These are phyloP conservation scores for Ceratobasidium sp. DNA, from an alignment of 1,284 basidiomycete species.

Conservation along the genomic window DNA sequence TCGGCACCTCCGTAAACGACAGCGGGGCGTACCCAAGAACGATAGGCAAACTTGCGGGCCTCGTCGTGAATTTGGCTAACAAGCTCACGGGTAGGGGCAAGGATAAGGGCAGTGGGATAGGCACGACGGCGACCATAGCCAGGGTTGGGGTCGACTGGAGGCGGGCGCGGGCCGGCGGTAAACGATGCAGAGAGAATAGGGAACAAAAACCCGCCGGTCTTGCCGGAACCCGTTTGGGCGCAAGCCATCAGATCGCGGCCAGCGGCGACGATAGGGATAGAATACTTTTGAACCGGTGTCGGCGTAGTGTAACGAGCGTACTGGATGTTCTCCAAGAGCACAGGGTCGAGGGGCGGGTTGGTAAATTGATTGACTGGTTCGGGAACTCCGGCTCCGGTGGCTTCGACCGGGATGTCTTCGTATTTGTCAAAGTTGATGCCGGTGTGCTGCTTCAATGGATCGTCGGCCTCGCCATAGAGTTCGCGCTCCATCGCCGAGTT, in stretches of 20 bases:
- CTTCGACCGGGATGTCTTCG: slow-evolving; percentile 99
- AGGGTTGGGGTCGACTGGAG: slow-evolving; percentile 61
- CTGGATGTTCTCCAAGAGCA: slow-evolving; percentile 93
- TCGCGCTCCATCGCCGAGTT: slow-evolving; percentile 93
- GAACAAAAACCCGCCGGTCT: slow-evolving; percentile 99
- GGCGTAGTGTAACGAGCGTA: slow-evolving; percentile 92
- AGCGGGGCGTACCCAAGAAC: slow-evolving; percentile 98
- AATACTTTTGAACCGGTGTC: slow-evolving; percentile 99
- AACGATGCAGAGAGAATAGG: slow-evolving; percentile 97
- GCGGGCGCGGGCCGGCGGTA: slow-evolving; percentile 75
- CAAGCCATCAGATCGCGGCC: slow-evolving; percentile 98
- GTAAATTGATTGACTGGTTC: slow-evolving; percentile 90
- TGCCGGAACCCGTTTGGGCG: slow-evolving; percentile 99
- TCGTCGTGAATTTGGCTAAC: slow-evolving; percentile 99
- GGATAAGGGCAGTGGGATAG: slow-evolving; percentile 92
- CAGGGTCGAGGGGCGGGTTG: slow-evolving; percentile 86
- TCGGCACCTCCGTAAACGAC: slow-evolving; percentile 99
- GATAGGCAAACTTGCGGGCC: slow-evolving; percentile 98
- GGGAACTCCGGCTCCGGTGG: slow-evolving; percentile 92
- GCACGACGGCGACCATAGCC: slow-evolving; percentile 84
- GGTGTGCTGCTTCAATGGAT: slow-evolving; percentile 84
- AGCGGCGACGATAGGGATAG: slow-evolving; percentile 94
- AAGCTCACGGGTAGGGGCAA: slow-evolving; percentile 97
- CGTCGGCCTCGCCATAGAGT: slow-evolving; percentile 88
- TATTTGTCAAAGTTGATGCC: slow-evolving; percentile 99